A percentile compares a stretch with the other conserved stretches of the same genome.
Conservation (phyloP, 345 rosid genomes). For the Odontarrhena argentea region DNA sequence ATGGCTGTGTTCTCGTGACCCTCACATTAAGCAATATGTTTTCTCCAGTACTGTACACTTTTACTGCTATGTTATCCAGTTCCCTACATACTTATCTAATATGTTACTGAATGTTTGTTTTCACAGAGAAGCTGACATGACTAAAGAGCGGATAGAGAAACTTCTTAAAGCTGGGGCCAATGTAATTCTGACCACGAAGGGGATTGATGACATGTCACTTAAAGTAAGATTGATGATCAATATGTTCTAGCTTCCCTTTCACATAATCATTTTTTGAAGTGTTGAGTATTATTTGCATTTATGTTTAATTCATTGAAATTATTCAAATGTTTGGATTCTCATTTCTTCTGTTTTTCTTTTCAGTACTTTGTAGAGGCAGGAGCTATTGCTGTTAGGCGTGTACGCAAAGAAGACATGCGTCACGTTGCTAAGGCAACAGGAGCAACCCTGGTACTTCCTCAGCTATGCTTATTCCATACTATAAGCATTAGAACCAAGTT, state of each 20-base stretch:
- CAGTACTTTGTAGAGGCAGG: constrained; percentile 98
- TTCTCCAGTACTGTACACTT: background rate
- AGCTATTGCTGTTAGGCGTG: constrained; percentile 97
- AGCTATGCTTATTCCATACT: background rate
- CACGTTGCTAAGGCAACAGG: constrained; percentile 99
- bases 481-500: constrained; percentile 21
- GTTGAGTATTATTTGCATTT: background rate
- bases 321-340: constrained; percentile 1
- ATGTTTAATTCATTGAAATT: background rate
- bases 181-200: constrained; percentile 92
- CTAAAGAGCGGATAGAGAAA: constrained; percentile 93
- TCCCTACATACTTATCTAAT: background rate
- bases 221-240: constrained; percentile 50
- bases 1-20: constrained; percentile 14
- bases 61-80: constrained; percentile 2
- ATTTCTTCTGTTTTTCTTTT: constrained; percentile 31
- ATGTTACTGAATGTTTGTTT: constrained; percentile 24
- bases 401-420: constrained; percentile 95
- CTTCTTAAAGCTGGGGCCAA: constrained; percentile 97
- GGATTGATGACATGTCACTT: constrained; percentile 99
- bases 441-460: constrained; percentile 73
- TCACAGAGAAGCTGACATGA: constrained; percentile 93
- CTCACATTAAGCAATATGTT: background rate
- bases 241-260: background rate
- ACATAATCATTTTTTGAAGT: constrained; percentile 4